These are phyloP conservation scores for Sideroxylon spinosum DNA, from an alignment of 179 eudicot species.

Conservation along the genomic window DNA sequence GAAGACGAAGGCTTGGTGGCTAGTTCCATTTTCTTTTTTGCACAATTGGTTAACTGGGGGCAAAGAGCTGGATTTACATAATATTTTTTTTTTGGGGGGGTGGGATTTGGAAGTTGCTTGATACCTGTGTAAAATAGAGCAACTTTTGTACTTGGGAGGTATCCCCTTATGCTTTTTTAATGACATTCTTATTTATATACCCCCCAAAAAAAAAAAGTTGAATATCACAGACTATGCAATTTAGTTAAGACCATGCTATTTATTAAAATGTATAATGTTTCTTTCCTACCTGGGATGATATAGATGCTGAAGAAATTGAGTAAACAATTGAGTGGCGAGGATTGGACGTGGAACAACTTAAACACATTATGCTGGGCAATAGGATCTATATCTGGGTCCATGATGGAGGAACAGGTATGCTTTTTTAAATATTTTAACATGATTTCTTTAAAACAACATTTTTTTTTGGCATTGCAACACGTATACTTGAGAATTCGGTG, in stretches of 20 bases:
- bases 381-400: constrained; percentile 98
- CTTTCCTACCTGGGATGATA: constrained; percentile 11
- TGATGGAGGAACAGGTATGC: constrained; percentile 94
- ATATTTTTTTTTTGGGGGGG: too few relatives aligned
- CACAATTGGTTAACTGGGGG: too few relatives aligned
- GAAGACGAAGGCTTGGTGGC: too few relatives aligned
- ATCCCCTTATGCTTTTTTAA: too few relatives aligned
- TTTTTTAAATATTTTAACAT: background rate
- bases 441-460: background rate
- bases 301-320: constrained; percentile 89
- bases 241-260: background rate
- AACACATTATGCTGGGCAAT: constrained; percentile 99
- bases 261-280: background rate
- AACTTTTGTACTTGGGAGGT: too few relatives aligned
- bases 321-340: constrained; percentile 90
- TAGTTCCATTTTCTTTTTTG: too few relatives aligned
- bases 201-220: too few relatives aligned
- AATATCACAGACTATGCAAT: background rate
- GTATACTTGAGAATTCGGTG: background rate
- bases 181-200: too few relatives aligned
- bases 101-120: too few relatives aligned
- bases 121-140: too few relatives aligned
- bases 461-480: background rate
- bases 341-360: constrained; percentile 98
- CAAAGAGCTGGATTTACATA: too few relatives aligned